These are phyloP conservation scores for Yamadazyma buinensis DNA, from an alignment of 1,139 yeast species.

Conservation along the genomic window DNA sequence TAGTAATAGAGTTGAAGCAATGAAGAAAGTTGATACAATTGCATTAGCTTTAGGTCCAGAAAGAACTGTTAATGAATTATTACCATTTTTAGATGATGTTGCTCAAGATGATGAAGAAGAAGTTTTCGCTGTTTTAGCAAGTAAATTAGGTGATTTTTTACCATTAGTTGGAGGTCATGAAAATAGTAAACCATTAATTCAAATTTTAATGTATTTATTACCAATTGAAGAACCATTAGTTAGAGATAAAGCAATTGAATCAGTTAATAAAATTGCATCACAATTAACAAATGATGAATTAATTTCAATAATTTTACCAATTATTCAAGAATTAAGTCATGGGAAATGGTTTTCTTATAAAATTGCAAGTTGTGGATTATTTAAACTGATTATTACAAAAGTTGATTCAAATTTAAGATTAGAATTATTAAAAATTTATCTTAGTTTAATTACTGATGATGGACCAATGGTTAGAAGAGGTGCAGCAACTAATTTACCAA, in stretches of 20 bases:
- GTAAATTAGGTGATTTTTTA: conserved; percentile 81
- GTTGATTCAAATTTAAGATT: conserved; percentile 54
- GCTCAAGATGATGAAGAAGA: conserved; percentile 99
- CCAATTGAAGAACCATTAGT: conserved; percentile 98
- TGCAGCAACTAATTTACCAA: conserved; percentile 83
- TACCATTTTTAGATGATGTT: conserved; percentile 83
- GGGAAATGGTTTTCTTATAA: conserved; percentile 96
- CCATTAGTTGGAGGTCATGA: conserved; percentile 85
- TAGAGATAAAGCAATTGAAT: conserved; percentile 88
- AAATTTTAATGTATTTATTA: conserved; percentile 84
- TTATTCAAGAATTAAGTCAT: conserved; percentile 72
- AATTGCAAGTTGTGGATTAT: conserved; percentile 90
- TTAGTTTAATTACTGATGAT: conserved; percentile 78
- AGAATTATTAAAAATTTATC: conserved; percentile 62
- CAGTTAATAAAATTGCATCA: conserved; percentile 68
- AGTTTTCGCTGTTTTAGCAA: conserved; percentile 90
- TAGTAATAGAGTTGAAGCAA: conserved; percentile 88
- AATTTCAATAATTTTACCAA: conserved; percentile 63
- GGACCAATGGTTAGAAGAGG: conserved; percentile 98
- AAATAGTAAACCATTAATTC: conserved; percentile 71
- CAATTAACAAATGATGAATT: conserved; percentile 68
- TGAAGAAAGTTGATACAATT: conserved; percentile 90
- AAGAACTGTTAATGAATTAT: conserved; percentile 81
- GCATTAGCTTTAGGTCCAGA: conserved; percentile 95
- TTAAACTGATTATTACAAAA: conserved; percentile 63